phyloP scores from a whole-genome alignment of 208 protist species.

The Trypanosoma conorhini region DNA sequence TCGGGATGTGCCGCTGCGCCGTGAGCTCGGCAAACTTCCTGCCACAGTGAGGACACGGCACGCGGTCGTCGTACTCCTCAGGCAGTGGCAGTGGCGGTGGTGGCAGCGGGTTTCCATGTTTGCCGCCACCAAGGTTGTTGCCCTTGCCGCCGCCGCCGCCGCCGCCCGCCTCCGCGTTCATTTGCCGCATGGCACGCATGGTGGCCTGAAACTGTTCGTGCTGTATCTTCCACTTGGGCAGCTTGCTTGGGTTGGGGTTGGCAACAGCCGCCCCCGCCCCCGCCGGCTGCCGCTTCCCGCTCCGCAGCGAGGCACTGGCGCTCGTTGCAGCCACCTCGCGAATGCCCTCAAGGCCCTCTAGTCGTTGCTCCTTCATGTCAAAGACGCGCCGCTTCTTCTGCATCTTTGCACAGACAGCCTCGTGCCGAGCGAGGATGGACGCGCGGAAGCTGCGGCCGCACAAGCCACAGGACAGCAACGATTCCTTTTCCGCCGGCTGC shows the following conservation, averaged over 20 bases:
- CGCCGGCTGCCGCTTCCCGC: slow-evolving; percentile 3
- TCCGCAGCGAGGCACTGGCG: slow-evolving; percentile 7
- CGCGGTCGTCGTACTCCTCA: slow-evolving; percentile 67
- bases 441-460: slow-evolving; percentile 77
- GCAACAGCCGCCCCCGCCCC: neutral
- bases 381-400: slow-evolving; percentile 70
- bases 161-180: slow-evolving; percentile 20
- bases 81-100: slow-evolving; percentile 40
- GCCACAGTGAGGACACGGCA: slow-evolving; percentile 88
- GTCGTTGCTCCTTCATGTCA: slow-evolving; percentile 65
- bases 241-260: slow-evolving; percentile 32
- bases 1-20: slow-evolving; percentile 88
- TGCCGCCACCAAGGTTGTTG: neutral
- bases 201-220: slow-evolving; percentile 91
- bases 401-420: slow-evolving; percentile 59
- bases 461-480: slow-evolving; percentile 47
- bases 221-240: slow-evolving; percentile 92
- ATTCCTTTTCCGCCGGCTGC: slow-evolving; percentile 36
- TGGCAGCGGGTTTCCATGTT: slow-evolving; percentile 4
- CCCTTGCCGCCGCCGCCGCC: slow-evolving; percentile 3
- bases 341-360: slow-evolving; percentile 79
- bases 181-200: slow-evolving; percentile 68
- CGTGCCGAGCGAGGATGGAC: slow-evolving; percentile 64
- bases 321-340: slow-evolving; percentile 33
- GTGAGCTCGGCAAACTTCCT: slow-evolving; percentile 85